Percentiles rank a stretch among this genome's conserved stretches.
These are phyloP conservation scores for Anethum foeniculum DNA, from an alignment of 140 eudicot genomes.

Conservation along the genomic window DNA sequence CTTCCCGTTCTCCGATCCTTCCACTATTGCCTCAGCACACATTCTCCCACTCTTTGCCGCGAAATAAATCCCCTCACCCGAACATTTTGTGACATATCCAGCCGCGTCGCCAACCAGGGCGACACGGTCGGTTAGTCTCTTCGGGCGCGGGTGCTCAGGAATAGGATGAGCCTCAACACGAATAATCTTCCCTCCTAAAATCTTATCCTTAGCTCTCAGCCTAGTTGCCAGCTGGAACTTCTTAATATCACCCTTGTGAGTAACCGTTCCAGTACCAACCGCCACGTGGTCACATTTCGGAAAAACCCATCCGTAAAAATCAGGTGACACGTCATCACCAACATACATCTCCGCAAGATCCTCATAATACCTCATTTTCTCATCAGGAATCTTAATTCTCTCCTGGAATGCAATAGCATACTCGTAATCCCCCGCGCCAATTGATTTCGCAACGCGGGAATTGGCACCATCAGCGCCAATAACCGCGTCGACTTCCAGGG, in stretches of 20 bases:
- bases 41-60: conserved; percentile 97
- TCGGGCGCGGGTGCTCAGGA: conserved; percentile 91
- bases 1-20: conserved; percentile 81
- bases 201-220: conserved; percentile 67
- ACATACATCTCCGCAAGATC: conserved; percentile 92
- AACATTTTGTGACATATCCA: conserved; percentile 88
- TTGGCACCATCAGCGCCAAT: conserved; percentile 98
- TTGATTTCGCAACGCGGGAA: conserved; percentile 81
- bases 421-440: conserved; percentile 91
- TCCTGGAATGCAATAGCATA: conserved; percentile 96
- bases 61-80: conserved; percentile 92
- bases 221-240: conserved; percentile 80
- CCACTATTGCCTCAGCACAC: conserved; percentile 97
- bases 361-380: conserved; percentile 79
- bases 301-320: conserved; percentile 95
- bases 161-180: conserved; percentile 95
- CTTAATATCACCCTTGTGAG: conserved; percentile 82
- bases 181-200: conserved; percentile 73
- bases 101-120: conserved; percentile 96
- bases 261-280: conserved; percentile 91
- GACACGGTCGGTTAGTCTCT: conserved; percentile 47
- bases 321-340: conserved; percentile 96
- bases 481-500: conserved; percentile 76
- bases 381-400: conserved; percentile 66
- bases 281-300: conserved; percentile 96